Evolutionary conservation across 2,329 filamentous ascomycete genomes (phyloP).

Genomic region (Ceratocystis lukuohia): DNA sequence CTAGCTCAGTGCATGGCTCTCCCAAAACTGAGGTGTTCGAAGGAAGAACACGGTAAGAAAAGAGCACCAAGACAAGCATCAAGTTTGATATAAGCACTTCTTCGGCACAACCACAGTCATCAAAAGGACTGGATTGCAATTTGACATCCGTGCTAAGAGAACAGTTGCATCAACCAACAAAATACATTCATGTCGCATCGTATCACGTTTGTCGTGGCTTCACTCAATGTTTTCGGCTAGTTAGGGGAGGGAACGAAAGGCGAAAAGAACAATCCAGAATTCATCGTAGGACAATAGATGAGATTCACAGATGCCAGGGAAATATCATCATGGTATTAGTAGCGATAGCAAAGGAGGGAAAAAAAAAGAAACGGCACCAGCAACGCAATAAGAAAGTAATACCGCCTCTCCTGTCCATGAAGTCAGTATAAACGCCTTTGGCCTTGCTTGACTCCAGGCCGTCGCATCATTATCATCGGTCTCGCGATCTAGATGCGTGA

Average conservation of each 20-base stretch:
- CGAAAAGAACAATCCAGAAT: too few species aligned
- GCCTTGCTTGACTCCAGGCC: not conserved
- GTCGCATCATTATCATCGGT: not conserved
- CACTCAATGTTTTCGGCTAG: not conserved
- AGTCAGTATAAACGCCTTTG: not conserved
- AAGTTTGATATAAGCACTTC: constrained; percentile 78
- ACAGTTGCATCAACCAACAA: constrained; percentile 12
- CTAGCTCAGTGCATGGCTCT: constrained; percentile 6
- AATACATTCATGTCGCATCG: not conserved
- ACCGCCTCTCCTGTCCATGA: too few species aligned
- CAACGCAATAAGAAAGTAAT: not conserved
- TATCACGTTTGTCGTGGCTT: not conserved
- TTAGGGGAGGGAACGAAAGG: not conserved
- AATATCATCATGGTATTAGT: constrained; percentile 20
- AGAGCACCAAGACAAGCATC: constrained; percentile 17
- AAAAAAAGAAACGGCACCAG: not conserved
- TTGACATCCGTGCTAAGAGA: constrained; percentile 90
- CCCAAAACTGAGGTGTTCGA: not conserved
- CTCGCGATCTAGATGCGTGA: constrained; percentile 1
- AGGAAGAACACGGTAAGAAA: not conserved
- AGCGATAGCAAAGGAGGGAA: constrained; percentile 1
- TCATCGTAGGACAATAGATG: too few species aligned
- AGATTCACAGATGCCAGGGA: not conserved
- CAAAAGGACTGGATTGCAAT: constrained; percentile 76
- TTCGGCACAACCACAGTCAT: constrained; percentile 97